Base-by-base conservation (phyloP, 305 asterid species). In the Fraxinus paxiana region DNA sequence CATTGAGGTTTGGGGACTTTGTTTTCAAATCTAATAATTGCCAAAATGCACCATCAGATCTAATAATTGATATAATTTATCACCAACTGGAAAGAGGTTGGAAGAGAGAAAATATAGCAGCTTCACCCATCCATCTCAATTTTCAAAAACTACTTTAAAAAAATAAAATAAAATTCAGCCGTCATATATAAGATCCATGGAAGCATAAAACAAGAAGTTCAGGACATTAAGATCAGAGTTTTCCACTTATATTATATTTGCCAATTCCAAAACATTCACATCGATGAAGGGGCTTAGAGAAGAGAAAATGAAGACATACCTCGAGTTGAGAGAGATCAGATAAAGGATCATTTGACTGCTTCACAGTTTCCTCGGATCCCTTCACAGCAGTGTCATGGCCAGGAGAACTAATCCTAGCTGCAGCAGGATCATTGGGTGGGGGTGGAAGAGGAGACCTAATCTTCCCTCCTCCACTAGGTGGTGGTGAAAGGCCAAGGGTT, bases 371-470 rank as follows among this genome's bases (percentile, higher is more conserved):
- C 43, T 83, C 79, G 24, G 84, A 59, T 71, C 69, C 87, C 77
- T 80, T 82, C 35, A 56, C 30, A 72, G 78, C 79, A 75, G 41
- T 51, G 54, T 63, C 77, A 75, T 77, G 81, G 65, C 70, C 38
- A 28, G 79, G 41, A 67, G 84, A 80, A 30, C 84, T 59, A 76
- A 84, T 87, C 83, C 88, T 85, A 61, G 82, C 81, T 78, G 73
- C 84, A 51, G 75, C 90, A 26, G 88, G 86, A 81, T 89, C 88
- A 79, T 87, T 86, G 75, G 90, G 91, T 71, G 91, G 92, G 4
- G 88, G 91, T 18, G 87, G 91, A 77, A 89, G 90, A 81, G 88
- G 87, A 79, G 92, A 86, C 77, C 88, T 86, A 48, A 86, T 80
- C 78, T 84, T 86, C 61, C 77, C 84, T 12, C 83, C 86, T 6